A percentile compares a stretch with the other conserved stretches of the same genome.
phyloP scores from a whole-genome alignment of 306 rosid genomes.

The Cucurbita maxima region DNA sequence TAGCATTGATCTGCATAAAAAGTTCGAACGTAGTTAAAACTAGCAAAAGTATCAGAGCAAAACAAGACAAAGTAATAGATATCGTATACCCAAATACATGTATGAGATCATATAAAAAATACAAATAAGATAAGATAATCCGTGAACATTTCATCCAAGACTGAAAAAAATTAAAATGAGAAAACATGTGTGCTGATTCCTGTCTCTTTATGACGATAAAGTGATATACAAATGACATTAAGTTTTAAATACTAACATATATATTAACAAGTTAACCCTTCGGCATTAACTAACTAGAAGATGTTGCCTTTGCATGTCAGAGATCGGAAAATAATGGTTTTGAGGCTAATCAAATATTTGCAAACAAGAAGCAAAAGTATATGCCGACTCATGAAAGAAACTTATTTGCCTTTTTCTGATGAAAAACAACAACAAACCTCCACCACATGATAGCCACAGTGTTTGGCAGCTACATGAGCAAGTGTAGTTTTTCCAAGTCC shows the following conservation, averaged over 20 bases:
- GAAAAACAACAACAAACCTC: constrained; percentile 43
- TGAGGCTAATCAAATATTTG: not conserved
- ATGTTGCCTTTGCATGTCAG: not conserved
- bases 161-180: not conserved
- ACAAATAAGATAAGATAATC: not conserved
- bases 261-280: not conserved
- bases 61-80: not conserved
- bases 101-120: not conserved
- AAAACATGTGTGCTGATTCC: not conserved
- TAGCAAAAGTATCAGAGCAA: constrained; percentile 2
- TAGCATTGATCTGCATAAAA: constrained; percentile 60
- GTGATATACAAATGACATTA: not conserved
- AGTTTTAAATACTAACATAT: not conserved
- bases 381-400: not conserved
- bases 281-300: not conserved
- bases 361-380: not conserved
- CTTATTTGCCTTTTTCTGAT: not conserved
- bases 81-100: not conserved
- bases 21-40: not conserved
- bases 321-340: not conserved
- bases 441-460: constrained; percentile 82
- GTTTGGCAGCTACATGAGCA: constrained; percentile 88
- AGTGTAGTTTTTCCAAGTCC: constrained; percentile 97
- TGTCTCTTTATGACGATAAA: not conserved
- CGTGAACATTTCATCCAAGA: not conserved